Evolutionary conservation across 2,329 filamentous ascomycete species (phyloP), one percentile per base, ranked within the genome.

Genomic region (Penicillium oxalicum): DNA sequence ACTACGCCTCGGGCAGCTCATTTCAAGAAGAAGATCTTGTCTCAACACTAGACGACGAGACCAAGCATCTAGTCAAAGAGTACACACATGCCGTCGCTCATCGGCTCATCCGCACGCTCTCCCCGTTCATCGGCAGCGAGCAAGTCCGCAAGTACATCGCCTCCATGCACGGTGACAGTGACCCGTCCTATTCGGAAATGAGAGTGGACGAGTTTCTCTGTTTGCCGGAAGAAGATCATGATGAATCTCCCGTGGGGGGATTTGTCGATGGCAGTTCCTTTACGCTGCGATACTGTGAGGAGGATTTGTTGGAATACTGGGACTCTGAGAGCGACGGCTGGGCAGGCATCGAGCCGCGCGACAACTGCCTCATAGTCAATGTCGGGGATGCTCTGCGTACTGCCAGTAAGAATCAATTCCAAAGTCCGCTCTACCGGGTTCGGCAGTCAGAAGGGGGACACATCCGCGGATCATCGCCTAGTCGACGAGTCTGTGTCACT

Each of bases 41-140:
- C 7, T 39, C 35, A 9, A 18, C 43, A 3, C 35, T 39, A 9
- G 35, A 45, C 25, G 18, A 26, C 6, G 9, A 39, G 35, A 25
- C 35, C 9, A 18, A 38, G n/a, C 24, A 28, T 25, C n/a, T 13
- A 1, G 12, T 32, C n/a, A 26, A 38, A 24, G 28, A 35, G 24
- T 11, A 32, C 24, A 32, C 43, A 24, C 43, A 45, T 8, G 43
- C 43, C 6, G 32, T 45, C 5, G 34, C 43, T 6, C 28, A 7
- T 9, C 37, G 26, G 4, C 43, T 45, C 4, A 39, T 45, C 5
- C 43, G 43, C 13, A 32, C 34, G 25, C 28, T 45, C 6, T 45
- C 43, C 3, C 43, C 43, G 2, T 45, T 45, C 5, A 39, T 45
- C 27, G 43, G 43, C 43, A 45, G 38, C n/a, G 43, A 45, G 38